These are phyloP conservation scores for Zoysia matrella DNA, from an alignment of 202 grass and related monocot genomes.

Conservation along the genomic window DNA sequence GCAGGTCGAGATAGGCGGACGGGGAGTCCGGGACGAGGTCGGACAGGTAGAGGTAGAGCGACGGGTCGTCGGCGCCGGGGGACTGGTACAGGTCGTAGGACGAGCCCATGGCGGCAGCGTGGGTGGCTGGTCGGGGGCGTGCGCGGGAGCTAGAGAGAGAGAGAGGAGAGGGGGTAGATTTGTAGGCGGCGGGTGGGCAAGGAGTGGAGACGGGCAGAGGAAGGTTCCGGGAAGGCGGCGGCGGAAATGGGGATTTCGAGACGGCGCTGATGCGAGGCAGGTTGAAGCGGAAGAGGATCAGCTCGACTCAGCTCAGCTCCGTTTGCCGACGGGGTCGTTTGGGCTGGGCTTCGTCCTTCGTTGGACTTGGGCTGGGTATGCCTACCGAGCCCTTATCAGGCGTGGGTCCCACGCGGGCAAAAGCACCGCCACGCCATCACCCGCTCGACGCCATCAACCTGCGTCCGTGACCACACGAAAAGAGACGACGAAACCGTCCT, in stretches of 20 bases:
- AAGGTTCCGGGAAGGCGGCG: slow-evolving; percentile 51
- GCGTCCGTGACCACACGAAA: too few relatives aligned
- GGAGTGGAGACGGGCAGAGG: neutral
- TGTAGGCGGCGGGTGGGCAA: slow-evolving; percentile 28
- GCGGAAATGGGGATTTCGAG: neutral
- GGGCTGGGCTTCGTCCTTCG: neutral
- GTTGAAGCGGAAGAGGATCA: too few relatives aligned
- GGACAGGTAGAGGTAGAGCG: slow-evolving; percentile 52
- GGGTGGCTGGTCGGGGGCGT: neutral
- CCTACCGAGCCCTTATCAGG: too few relatives aligned
- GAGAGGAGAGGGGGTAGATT: slow-evolving; percentile 25
- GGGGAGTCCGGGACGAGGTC: slow-evolving; percentile 46
- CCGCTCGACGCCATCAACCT: too few relatives aligned
- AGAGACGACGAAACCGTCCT: too few relatives aligned
- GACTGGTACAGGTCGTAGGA: slow-evolving; percentile 24
- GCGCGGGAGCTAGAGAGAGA: neutral
- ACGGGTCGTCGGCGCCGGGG: slow-evolving; percentile 8
- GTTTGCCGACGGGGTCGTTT: neutral
- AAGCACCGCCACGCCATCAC: too few relatives aligned
- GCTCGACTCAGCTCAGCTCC: too few relatives aligned
- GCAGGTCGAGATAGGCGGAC: slow-evolving; percentile 53
- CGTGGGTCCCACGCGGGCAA: too few relatives aligned
- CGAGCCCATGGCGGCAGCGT: slow-evolving; percentile 50
- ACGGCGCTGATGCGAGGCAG: neutral
- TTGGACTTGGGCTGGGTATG: too few relatives aligned